Base-by-base conservation (phyloP, 257 asterid genomes). In the Ophiorrhiza pumila region DNA sequence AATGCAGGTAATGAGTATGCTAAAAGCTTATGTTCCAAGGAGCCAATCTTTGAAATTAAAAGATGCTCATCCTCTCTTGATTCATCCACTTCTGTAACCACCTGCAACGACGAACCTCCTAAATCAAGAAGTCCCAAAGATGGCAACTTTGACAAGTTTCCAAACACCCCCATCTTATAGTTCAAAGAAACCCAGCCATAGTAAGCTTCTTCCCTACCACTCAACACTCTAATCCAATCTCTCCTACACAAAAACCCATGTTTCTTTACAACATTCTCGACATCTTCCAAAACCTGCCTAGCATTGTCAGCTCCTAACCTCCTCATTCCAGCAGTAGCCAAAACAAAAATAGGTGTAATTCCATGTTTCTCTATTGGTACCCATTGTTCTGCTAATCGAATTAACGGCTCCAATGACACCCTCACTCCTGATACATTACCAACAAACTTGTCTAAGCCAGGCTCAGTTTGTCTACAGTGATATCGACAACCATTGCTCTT, bases 321-420 rank as follows among this genome's bases (percentile, higher is more conserved):
- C 82, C 96, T 91, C 97, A 91, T 85, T 53, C 96, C 96, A 46
- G 97, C 96, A 43, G 96, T 91, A 74, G 90, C 95, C 50, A 91
- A 70, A 80, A 91, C 84, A 47, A 90, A 85, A 23, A 91, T 77
- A 77, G 95, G 95, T 17, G 91, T 88, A 7, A 14, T 22, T 14
- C 73, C 56, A 32, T 79, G 89, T 76, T 79, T 86, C 58, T 82
- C 83, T 61, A 59, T 37, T 0, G 96, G 95, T 49, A 90, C 95
- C 89, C 78, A 74, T 76, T 71, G 80, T 65, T 91, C 86, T 0
- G 96, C 96, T 74, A 83, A 85, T 59, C 78, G 82, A 75, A 91
- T 83, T 88, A 91, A 83, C 4, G 96, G 96, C 47, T 83, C 89
- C 77, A 91, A 67, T 15, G 93, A 82, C 23, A 78, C 73, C 72